These are phyloP conservation scores for Leccinum subgranulosum DNA, from an alignment of 768 basidiomycete species.

Conservation along the genomic window DNA sequence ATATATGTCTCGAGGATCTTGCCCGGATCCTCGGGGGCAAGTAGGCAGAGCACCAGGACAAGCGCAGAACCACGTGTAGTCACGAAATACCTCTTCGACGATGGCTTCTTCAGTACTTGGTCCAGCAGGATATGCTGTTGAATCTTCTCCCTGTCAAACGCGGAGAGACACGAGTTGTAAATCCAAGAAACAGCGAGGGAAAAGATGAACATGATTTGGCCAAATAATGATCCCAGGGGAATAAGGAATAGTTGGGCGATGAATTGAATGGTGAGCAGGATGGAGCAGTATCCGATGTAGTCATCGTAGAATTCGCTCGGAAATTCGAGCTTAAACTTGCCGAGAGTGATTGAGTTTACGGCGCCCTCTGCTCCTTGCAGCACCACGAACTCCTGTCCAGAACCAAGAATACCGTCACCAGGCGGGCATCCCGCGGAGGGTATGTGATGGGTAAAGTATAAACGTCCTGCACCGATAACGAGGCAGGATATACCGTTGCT, in stretches of 20 bases:
- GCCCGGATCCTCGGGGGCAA: constrained; percentile 3
- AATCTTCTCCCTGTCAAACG: constrained; percentile 29
- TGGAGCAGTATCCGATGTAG: constrained; percentile 12
- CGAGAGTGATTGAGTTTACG: constrained; percentile 27
- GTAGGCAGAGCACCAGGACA: constrained; percentile 4
- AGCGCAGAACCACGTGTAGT: constrained; percentile 5
- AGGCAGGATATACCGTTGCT: constrained; percentile 26
- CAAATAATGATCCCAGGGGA: constrained; percentile 27
- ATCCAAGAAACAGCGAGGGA: constrained; percentile 26
- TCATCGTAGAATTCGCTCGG: background rate
- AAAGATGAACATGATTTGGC: constrained; percentile 28
- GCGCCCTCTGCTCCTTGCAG: constrained; percentile 9
- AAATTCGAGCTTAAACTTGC: constrained; percentile 10
- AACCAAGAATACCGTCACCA: constrained; percentile 24
- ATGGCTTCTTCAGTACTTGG: background rate
- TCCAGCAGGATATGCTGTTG: constrained; percentile 9
- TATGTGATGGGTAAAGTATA: constrained; percentile 12
- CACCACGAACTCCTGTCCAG: constrained; percentile 4
- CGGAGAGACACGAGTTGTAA: constrained; percentile 26
- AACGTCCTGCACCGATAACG: constrained; percentile 18
- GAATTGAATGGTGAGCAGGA: constrained; percentile 25
- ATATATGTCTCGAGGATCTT: constrained; percentile 9
- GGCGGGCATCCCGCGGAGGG: constrained; percentile 17
- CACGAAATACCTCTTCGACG: background rate
- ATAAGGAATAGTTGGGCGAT: constrained; percentile 27